Conservation (phyloP, 805 yeast genomes). For the Ogataea nitratoaversa region DNA sequence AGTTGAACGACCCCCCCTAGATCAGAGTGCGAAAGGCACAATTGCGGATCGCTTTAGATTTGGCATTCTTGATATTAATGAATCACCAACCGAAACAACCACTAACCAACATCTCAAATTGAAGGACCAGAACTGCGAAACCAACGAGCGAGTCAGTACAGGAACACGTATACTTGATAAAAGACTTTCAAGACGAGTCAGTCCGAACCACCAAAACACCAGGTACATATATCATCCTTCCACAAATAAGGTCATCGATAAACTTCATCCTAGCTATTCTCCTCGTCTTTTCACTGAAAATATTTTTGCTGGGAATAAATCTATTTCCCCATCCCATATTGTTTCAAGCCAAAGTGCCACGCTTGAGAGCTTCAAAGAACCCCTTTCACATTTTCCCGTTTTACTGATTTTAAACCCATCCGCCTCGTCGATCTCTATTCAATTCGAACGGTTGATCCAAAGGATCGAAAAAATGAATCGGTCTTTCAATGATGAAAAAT, state of each 20-base stretch:
- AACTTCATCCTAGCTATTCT: neutral
- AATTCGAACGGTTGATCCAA: conserved; percentile 16
- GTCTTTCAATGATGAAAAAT: conserved; percentile 6
- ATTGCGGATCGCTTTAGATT: too few species aligned
- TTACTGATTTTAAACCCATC: conserved; percentile 13
- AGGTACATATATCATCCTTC: conserved; percentile 8
- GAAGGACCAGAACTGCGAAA: too few species aligned
- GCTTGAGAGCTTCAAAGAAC: conserved; percentile 6
- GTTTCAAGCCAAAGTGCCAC: neutral
- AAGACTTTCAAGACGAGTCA: neutral
- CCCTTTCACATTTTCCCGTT: conserved; percentile 17
- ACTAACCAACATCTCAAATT: too few species aligned
- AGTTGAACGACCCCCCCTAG: too few species aligned
- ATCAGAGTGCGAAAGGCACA: too few species aligned
- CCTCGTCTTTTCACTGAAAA: neutral
- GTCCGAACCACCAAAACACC: neutral
- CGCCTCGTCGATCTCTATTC: conserved; percentile 10
- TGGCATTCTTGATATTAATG: too few species aligned
- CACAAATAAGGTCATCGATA: conserved; percentile 8
- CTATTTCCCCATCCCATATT: neutral
- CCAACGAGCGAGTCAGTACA: too few species aligned
- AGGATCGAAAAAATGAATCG: conserved; percentile 16
- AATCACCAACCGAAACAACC: too few species aligned
- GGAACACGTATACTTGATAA: too few species aligned
- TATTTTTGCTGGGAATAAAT: too few species aligned